phyloP scores from a whole-genome alignment of 176 grass and related monocot genomes.

The Eremochloa ophiuroides region DNA sequence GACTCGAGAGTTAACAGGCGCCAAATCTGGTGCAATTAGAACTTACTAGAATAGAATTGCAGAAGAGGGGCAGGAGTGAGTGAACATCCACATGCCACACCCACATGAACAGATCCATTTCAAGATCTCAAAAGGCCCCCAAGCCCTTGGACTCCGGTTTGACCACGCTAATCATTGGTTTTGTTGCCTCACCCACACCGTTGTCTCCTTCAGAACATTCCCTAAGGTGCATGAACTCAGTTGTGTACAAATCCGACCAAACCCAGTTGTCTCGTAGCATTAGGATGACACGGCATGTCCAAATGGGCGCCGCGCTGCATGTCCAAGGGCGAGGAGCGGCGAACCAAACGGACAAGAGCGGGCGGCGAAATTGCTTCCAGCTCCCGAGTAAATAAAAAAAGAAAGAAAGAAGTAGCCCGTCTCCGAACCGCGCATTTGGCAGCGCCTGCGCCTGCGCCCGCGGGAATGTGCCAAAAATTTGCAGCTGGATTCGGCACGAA shows the following conservation, averaged over 20 bases:
- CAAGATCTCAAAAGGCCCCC: not conserved
- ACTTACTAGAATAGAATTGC: not conserved
- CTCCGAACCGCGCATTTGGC: not conserved
- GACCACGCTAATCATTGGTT: conserved; percentile 2
- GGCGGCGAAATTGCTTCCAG: no score
- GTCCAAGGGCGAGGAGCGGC: no score
- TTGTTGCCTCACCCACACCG: not conserved
- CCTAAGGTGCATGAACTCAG: not conserved
- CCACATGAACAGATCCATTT: not conserved
- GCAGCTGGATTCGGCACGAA: not conserved
- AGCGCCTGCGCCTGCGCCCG: not conserved
- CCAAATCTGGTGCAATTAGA: not conserved
- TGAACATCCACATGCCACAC: conserved; percentile 3
- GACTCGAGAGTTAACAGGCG: not conserved
- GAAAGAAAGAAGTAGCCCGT: no score
- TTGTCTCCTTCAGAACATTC: not conserved
- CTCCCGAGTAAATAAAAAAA: no score
- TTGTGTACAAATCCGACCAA: no score
- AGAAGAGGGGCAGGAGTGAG: not conserved
- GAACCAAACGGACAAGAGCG: no score
- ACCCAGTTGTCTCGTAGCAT: no score
- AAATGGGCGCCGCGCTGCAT: no score
- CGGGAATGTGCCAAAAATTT: not conserved
- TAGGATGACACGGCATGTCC: no score
- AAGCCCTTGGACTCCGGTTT: not conserved